phyloP scores from a whole-genome alignment of 2,329 filamentous ascomycete species.

The Orbilia blumenaviensis region DNA sequence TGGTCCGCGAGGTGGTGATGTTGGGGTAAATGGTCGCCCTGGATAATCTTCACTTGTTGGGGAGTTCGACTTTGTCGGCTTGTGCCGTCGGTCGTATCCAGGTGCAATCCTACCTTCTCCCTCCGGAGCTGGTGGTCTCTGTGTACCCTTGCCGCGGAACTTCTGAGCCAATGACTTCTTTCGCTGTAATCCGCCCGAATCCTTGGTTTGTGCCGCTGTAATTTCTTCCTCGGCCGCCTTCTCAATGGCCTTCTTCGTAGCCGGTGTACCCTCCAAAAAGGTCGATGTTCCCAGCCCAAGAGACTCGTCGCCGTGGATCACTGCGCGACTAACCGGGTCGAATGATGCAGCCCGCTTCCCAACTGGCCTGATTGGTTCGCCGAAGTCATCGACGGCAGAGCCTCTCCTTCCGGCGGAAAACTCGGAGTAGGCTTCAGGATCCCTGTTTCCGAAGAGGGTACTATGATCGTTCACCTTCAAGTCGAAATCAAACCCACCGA shows the following conservation, averaged over 20 bases:
- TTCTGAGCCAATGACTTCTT: constrained; percentile 96
- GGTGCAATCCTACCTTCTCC: constrained; percentile 38
- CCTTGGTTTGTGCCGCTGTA: constrained; percentile 53
- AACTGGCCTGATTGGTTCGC: constrained; percentile 52
- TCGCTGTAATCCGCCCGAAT: constrained; percentile 73
- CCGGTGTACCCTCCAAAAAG: constrained; percentile 92
- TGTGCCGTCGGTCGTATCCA: constrained; percentile 50
- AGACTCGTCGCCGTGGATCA: constrained; percentile 82
- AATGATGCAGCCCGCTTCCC: constrained; percentile 64
- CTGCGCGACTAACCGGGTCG: constrained; percentile 66
- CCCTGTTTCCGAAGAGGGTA: constrained; percentile 79
- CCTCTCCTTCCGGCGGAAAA: constrained; percentile 67
- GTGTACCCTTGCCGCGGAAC: constrained; percentile 70
- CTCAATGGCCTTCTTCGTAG: constrained; percentile 76
- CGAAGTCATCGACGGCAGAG: constrained; percentile 55
- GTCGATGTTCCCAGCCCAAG: constrained; percentile 91
- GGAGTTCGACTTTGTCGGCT: constrained; percentile 55
- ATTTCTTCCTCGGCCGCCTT: constrained; percentile 63
- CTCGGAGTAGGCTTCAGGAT: constrained; percentile 86
- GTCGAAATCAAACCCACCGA: constrained; percentile 86
- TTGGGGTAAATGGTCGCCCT: constrained; percentile 55
- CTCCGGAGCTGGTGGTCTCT: constrained; percentile 22
- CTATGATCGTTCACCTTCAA: constrained; percentile 84
- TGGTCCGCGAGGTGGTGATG: constrained; percentile 57
- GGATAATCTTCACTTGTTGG: constrained; percentile 55